Percentiles rank a stretch among this genome's conserved stretches.
These are phyloP conservation scores for Fusarium nematophilum DNA, from an alignment of 2,329 filamentous ascomycete genomes.

Conservation along the genomic window DNA sequence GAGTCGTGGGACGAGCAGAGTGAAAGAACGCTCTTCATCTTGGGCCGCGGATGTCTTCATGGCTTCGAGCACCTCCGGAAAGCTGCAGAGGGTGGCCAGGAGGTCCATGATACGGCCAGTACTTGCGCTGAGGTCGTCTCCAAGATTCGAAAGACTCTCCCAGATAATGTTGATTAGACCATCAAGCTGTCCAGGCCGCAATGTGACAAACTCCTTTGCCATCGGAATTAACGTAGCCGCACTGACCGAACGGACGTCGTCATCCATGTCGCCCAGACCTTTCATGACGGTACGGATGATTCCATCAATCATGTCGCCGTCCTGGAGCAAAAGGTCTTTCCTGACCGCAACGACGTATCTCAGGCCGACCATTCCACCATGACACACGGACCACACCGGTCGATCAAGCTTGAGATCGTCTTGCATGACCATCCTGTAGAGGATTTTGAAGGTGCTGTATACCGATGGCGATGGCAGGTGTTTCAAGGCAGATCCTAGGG, in stretches of 20 bases:
- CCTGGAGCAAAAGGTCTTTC: conserved; percentile 88
- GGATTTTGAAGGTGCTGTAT: conserved; percentile 82
- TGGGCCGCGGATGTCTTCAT: conserved; percentile 91
- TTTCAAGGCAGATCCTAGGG: conserved; percentile 87
- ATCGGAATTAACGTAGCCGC: conserved; percentile 98
- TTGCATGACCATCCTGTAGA: conserved; percentile 93
- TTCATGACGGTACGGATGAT: conserved; percentile 95
- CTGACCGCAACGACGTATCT: conserved; percentile 95
- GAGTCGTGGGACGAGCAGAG: conserved; percentile 88
- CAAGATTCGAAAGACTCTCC: conserved; percentile 96
- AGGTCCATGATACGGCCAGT: conserved; percentile 99
- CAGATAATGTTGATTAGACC: conserved; percentile 93
- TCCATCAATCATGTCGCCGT: conserved; percentile 89
- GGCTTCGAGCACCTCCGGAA: conserved; percentile 88
- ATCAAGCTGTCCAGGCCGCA: conserved; percentile 82
- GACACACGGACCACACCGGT: conserved; percentile 92
- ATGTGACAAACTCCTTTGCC: conserved; percentile 90
- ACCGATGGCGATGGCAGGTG: conserved; percentile 85
- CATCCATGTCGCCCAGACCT: conserved; percentile 88
- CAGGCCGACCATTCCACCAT: conserved; percentile 97
- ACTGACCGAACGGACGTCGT: conserved; percentile 96
- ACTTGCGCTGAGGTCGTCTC: conserved; percentile 95
- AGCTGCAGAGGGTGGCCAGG: conserved; percentile 93
- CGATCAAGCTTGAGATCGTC: conserved; percentile 78
- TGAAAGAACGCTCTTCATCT: conserved; percentile 90